Base-by-base conservation (phyloP, 2,329 filamentous ascomycete genomes). In the Scedosporium dehoogii region DNA sequence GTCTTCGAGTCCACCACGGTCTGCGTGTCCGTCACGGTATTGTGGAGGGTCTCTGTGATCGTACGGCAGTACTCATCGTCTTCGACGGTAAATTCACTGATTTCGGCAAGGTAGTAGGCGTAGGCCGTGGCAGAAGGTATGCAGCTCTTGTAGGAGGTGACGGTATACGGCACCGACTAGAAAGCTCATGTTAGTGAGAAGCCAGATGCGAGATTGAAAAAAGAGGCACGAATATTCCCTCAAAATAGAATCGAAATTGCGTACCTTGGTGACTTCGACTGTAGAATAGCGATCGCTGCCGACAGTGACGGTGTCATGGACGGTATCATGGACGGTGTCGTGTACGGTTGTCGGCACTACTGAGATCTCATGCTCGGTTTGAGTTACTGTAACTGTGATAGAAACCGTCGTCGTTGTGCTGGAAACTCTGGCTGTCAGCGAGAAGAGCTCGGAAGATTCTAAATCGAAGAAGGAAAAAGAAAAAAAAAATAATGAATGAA, bases 1-100 rank as follows among this genome's bases (percentile, higher is more conserved):
- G 56, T 58, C 16, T 66, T 58, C 61, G 67, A 68, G 51, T 68
- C 62, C 4, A 64, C 66, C 21, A 65, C 60, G 29, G 63, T 67
- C 51, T 63, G 53, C 6, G 64, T 64, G 6, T 64, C 44, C 12
- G 65, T 68, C 16, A 57, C 42, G 14, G 60, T 64, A 21, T 62
- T 61, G 18, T 60, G 61, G 9, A 65, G 64, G 14, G 67, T 69
- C 42, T 66, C 61, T 6, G 69, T 69, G 18, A 55, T 12, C 10
- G 51, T 55, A 23, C 51, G 18, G 21, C 51, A 55, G 23, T 55
- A 55, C 18, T 14, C 4, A 23, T 55, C 3, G 18, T 23, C 51
- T 14, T 55, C 18, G 12, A 27, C 18, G 23, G 21, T 25, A 27
- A 23, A 55, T 14, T 55, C 23, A 16, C 2, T 16, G 12, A 55